These are phyloP conservation scores for Camillea tinctor DNA, from an alignment of 2,329 filamentous ascomycete genomes.

Conservation along the genomic window DNA sequence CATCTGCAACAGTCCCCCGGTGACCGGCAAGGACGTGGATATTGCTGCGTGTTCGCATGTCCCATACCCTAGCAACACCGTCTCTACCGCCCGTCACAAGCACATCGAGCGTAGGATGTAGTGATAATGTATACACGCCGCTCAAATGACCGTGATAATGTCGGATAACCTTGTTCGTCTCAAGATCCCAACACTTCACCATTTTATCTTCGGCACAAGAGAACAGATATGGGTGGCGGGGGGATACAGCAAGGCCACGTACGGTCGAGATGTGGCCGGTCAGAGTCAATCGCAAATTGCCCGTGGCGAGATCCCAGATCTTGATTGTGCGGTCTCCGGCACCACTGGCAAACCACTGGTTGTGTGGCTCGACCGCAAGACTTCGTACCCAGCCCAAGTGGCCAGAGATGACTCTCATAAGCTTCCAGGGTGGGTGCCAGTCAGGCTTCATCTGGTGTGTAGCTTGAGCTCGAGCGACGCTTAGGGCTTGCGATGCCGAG, in stretches of 20 bases:
- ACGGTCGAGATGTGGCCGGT: constrained; percentile 92
- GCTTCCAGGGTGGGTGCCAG: constrained; percentile 98
- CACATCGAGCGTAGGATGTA: constrained; percentile 95
- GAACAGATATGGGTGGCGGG: constrained; percentile 93
- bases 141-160: constrained; percentile 97
- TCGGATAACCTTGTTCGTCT: constrained; percentile 98
- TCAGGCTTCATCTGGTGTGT: constrained; percentile 67
- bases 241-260: constrained; percentile 85
- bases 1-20: constrained; percentile 82
- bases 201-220: constrained; percentile 99
- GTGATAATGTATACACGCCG: constrained; percentile 86
- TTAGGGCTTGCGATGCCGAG: constrained; percentile 24
- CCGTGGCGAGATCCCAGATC: constrained; percentile 94
- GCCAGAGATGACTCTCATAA: constrained; percentile 95
- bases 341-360: constrained; percentile 96
- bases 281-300: constrained; percentile 78
- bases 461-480: constrained; percentile 35
- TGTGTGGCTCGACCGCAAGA: constrained; percentile 89
- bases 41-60: constrained; percentile 95
- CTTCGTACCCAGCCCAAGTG: constrained; percentile 93
- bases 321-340: constrained; percentile 97
- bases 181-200: constrained; percentile 99
- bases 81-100: constrained; percentile 93
- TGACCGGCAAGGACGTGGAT: constrained; percentile 92
- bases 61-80: constrained; percentile 93